These are phyloP conservation scores for Mortierella sp. DNA, from an alignment of 371 early-diverging fungal species.

Conservation along the genomic window DNA sequence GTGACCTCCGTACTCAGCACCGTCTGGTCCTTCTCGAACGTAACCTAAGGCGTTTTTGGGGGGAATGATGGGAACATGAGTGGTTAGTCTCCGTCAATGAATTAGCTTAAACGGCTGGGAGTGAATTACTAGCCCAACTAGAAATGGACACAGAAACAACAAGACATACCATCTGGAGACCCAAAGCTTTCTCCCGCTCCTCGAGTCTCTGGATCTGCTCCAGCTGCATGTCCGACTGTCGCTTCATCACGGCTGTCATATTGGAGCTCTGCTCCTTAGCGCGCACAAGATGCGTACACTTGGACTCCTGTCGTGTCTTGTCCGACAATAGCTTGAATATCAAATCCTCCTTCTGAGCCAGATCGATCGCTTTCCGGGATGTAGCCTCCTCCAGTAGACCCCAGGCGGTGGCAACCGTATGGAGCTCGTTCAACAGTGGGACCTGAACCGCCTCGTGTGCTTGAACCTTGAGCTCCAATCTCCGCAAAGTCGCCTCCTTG, in stretches of 20 bases:
- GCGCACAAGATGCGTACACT: conserved; percentile 67
- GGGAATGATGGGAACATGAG: too few species aligned
- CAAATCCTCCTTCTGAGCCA: conserved; percentile 84
- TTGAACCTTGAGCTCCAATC: conserved; percentile 58
- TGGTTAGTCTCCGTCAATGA: background rate
- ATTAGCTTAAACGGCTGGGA: too few species aligned
- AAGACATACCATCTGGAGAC: conserved; percentile 66
- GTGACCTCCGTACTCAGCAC: conserved; percentile 27
- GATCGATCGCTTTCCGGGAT: conserved; percentile 78
- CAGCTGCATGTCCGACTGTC: conserved; percentile 86
- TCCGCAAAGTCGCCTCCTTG: conserved; percentile 58
- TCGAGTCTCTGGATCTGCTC: conserved; percentile 84
- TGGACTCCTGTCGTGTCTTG: conserved; percentile 51
- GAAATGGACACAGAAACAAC: background rate
- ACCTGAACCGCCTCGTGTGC: conserved; percentile 42
- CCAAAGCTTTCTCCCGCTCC: conserved; percentile 79
- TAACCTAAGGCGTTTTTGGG: conserved; percentile 35
- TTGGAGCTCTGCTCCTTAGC: conserved; percentile 76
- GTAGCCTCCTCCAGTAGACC: conserved; percentile 86
- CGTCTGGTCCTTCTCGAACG: conserved; percentile 47
- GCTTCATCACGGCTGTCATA: conserved; percentile 75
- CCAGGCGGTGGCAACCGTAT: conserved; percentile 82
- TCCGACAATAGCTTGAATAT: conserved; percentile 81
- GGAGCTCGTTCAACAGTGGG: conserved; percentile 78
- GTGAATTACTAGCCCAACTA: too few species aligned